A percentile compares a stretch with the other conserved stretches of the same genome.
Evolutionary conservation across 768 basidiomycete species (phyloP).

Genomic region (Postia placenta): DNA sequence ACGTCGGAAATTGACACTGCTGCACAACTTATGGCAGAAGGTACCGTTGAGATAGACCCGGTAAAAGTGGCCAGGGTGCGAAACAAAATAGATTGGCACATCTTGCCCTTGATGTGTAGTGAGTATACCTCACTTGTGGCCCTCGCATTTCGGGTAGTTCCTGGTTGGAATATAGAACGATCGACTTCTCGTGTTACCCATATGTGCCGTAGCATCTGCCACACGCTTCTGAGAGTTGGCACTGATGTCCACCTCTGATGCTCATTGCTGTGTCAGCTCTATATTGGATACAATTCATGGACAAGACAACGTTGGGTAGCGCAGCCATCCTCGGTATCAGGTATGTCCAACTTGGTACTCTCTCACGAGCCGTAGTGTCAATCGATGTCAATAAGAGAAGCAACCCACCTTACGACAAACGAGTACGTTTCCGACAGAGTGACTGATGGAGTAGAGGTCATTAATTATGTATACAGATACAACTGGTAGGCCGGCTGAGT

Average conservation of each 20-base stretch:
- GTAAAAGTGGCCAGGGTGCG: constrained; percentile 43
- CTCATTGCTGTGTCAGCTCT: too few species aligned
- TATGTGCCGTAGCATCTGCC: background rate
- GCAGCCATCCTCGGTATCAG: constrained; percentile 65
- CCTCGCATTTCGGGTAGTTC: background rate
- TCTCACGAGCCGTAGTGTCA: background rate
- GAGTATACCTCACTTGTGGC: background rate
- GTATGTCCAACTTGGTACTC: constrained; percentile 29
- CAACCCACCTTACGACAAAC: constrained; percentile 57
- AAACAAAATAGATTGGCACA: constrained; percentile 61
- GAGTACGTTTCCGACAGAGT: constrained; percentile 33
- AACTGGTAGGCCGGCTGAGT: constrained; percentile 44
- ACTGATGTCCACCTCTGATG: background rate
- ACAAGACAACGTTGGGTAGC: constrained; percentile 65
- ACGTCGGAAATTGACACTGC: constrained; percentile 1
- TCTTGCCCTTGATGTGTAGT: constrained; percentile 62
- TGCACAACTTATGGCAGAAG: background rate
- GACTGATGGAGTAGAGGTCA: background rate
- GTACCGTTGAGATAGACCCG: background rate
- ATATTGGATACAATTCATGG: constrained; percentile 71
- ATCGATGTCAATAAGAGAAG: constrained; percentile 31
- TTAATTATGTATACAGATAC: constrained; percentile 34
- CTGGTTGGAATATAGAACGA: constrained; percentile 29
- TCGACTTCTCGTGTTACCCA: constrained; percentile 31
- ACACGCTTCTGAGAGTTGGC: background rate